Evolutionary conservation across 495 filamentous ascomycete species (phyloP).

Genomic region (Penicillium mononematosum): DNA sequence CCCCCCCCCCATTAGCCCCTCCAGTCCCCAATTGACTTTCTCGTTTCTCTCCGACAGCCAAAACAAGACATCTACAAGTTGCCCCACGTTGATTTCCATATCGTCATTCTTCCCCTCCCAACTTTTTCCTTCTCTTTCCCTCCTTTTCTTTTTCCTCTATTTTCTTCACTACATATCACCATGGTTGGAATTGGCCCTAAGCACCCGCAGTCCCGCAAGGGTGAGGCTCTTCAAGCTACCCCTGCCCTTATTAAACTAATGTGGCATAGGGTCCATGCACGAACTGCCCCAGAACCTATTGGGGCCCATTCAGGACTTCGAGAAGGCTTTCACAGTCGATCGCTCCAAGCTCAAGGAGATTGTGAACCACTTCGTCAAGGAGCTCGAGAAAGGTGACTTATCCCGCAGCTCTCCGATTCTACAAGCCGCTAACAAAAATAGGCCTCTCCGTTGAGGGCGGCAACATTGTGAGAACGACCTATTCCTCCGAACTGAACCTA

Average conservation of each 20-base stretch:
- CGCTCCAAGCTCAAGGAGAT: slow-evolving; percentile 80
- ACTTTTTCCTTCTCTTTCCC: slow-evolving; percentile 4
- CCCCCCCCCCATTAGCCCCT: no score
- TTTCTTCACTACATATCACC: slow-evolving; percentile 32
- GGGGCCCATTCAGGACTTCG: slow-evolving; percentile 79
- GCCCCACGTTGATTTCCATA: slow-evolving; percentile 27
- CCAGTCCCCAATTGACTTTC: background rate
- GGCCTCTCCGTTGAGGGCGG: slow-evolving; percentile 85
- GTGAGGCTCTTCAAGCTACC: slow-evolving; percentile 45
- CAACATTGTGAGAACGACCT: slow-evolving; percentile 70
- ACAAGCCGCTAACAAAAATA: slow-evolving; percentile 29
- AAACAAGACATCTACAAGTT: slow-evolving; percentile 23
- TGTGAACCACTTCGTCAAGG: slow-evolving; percentile 80
- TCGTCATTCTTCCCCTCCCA: slow-evolving; percentile 23
- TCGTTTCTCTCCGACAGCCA: slow-evolving; percentile 24
- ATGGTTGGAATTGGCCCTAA: slow-evolving; percentile 78
- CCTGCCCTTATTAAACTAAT: slow-evolving; percentile 20
- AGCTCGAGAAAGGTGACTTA: slow-evolving; percentile 75
- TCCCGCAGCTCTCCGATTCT: background rate
- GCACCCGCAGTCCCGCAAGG: slow-evolving; percentile 72
- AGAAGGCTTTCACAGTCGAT: slow-evolving; percentile 82
- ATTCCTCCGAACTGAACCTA: background rate
- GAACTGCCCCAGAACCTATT: slow-evolving; percentile 83
- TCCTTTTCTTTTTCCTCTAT: background rate
- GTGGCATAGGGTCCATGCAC: slow-evolving; percentile 65